Percentiles rank a stretch among this genome's conserved stretches.
These are phyloP conservation scores for Aspergillus mulundensis DNA, from an alignment of 495 filamentous ascomycete genomes.

Conservation along the genomic window DNA sequence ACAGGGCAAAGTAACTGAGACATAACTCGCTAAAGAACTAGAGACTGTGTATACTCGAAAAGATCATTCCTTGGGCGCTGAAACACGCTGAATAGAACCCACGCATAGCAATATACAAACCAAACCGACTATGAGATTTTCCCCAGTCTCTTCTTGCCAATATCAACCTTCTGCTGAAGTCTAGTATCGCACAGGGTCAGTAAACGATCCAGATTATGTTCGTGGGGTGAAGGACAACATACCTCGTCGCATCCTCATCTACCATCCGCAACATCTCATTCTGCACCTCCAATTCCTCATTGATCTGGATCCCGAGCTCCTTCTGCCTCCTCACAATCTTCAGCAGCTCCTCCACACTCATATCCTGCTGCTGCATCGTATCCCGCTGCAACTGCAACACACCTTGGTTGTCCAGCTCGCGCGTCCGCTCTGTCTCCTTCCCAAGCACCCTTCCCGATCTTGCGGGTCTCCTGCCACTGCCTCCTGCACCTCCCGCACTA, in stretches of 20 bases:
- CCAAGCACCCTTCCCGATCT: conserved; percentile 70
- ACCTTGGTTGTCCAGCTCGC: conserved; percentile 86
- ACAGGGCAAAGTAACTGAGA: not conserved
- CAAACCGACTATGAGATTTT: conserved; percentile 57
- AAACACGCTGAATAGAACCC: not conserved
- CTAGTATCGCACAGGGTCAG: conserved; percentile 24
- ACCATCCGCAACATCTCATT: conserved; percentile 72
- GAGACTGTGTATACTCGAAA: not conserved
- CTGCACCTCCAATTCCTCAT: conserved; percentile 81
- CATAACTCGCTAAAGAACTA: not conserved
- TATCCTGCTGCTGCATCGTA: conserved; percentile 82
- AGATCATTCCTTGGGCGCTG: not conserved
- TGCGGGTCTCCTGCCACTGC: conserved; percentile 19
- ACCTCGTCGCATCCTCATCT: conserved; percentile 69
- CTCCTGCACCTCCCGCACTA: conserved; percentile 5
- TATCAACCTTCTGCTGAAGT: conserved; percentile 69
- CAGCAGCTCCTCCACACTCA: conserved; percentile 68
- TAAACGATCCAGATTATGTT: conserved; percentile 11
- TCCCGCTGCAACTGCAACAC: conserved; percentile 81
- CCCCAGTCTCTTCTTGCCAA: conserved; percentile 77
- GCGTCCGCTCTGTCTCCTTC: conserved; percentile 80
- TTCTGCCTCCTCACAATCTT: conserved; percentile 75
- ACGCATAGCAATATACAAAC: not conserved
- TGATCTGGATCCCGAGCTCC: conserved; percentile 81
- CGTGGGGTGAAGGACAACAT: conserved; percentile 18